Base-by-base conservation (phyloP, 2,329 filamentous ascomycete species). In the Xylariaceae sp. region DNA sequence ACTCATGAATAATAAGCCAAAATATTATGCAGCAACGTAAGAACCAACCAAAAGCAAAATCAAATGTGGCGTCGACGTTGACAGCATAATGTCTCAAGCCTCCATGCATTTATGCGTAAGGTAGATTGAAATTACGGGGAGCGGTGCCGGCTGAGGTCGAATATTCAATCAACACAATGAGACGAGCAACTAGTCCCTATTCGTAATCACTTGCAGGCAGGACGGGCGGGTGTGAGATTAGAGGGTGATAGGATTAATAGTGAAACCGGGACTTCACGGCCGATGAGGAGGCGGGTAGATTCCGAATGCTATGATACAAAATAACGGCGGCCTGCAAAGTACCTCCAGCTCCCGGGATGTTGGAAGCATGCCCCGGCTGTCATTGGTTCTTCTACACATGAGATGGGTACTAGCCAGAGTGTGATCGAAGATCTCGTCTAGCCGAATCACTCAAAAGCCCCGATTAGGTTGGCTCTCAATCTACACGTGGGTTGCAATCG, bases 361-460 rank as follows among this genome's bases (percentile, higher is more conserved):
- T 49, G 40, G 39, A 22, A 43, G 43, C 10, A 27, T 39, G 40
- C 45, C 41, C 36, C 30, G 50, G 42, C 36, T 50, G 43, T 22
- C 40, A 53, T 49, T 53, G 47, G 47, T 44, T 27, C 31, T 47
- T 42, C 40, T 41, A 47, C 35, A 39, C 15, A 17, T 39, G 32
- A 33, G 33, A 17, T 36, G 15, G 27, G 44, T 33, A 38, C 41
- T 43, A 38, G 17, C 38, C 33, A 40, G 27, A 12, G n/a, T 27
- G 22, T 27, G 22, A 27, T 27, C 22, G 22, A 27, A 27, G 22
- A 27, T 27, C 7, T 27, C 22, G 22, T 27, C 22, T 27, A 4
- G 22, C 22, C 22, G 33, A 36, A 36, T 36, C 9, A 12, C 33
- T 10, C 12, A 12, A 5, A 15, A 3, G 15, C 15, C 15, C 31